Base-by-base conservation (phyloP, 495 filamentous ascomycete species). In the Hypomontagnella monticulosa region DNA sequence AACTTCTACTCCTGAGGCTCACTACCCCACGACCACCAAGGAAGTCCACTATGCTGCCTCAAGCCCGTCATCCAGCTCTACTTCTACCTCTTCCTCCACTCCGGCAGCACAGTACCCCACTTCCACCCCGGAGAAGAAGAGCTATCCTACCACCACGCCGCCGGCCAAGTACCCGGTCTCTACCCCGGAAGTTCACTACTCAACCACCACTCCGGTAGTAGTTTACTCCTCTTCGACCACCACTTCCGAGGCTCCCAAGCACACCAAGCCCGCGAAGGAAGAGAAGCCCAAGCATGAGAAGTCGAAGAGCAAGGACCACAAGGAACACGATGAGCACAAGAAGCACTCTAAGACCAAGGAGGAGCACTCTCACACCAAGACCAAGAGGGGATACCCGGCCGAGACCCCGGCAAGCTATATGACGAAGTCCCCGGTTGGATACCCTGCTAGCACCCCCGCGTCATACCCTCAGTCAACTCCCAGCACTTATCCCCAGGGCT, bases 21-120 rank as follows among this genome's bases (percentile, higher is more conserved):
- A 53, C 2, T 65, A 65, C 48, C 47, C 62, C 0, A 41, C 49
- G 0, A 40, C 52, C 11, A 54, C 55, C 10, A 51, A 52, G 40
- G 37, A 54, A 19, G 38, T 19, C 12, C 11, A 50, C 3, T 65
- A 65, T 48, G 16, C 48, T 0, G 46, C 48, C 7, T 51, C 46
- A 8, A 60, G 4, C n/a, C 14, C 14, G 46, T 20, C 16, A 9
- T 9, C 10, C 36, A 60, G 14, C 27, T 18, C 47, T 0, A 43
- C 34, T n/a, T 51, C 57, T 14, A 61, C 36, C 2, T 43, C 63
- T 12, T 43, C 54, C 12, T 58, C 53, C 1, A 47, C 61, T 0
- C 38, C 51, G 7, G 52, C 41, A 37, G 23, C 20, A 14, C 20
- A 56, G 3, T 57, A 63, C n/a, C 37, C 53, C 4, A 55, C 62